Evolutionary conservation across 257 asterid species (phyloP), one percentile per base, ranked within the genome.

Genomic region (Cinchona pubescens): DNA sequence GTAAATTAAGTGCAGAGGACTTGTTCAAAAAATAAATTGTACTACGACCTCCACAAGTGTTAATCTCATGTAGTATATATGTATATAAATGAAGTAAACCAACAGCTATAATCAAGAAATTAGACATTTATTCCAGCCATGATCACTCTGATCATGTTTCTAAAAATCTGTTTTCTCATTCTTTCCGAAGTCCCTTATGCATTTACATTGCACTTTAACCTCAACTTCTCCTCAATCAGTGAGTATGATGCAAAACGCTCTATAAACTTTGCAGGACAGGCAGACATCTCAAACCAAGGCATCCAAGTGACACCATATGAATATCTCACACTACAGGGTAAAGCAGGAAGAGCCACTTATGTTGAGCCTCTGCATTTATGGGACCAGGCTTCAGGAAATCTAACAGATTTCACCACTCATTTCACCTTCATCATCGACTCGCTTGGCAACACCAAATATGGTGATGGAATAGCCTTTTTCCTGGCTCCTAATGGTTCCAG

Each of bases 271-370:
- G 19, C 53, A 8, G 85, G 78, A 21, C 71, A 45, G 2, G 85
- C 86, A 10, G 69, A 59, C 35, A 67, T 76, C 73, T 42, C 86
- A 11, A n/a, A 5, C 25, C 66, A 72, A 34, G 83, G 84, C 60
- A 79, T 86, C 35, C 85, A 78, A 45, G 60, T 86, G 65, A 86
- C 90, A 0, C 63, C 83, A 2, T 23, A 81, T 25, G 83, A 51
- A 71, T 25, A 51, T 51, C 1, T 5, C 6, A 10, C 45, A 5
- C 8, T 40, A 10, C 10, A 15, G 43, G 69, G n/a, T 37, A 60
- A 42, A 3, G 34, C 65, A 6, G 78, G 79, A 25, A 56, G 75
- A 56, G 79, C 79, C 32, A 73, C 79, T 0, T 73, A 60, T 55
- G 8, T 25, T 7, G 18, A 67, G 34, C 64, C 76, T 3, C 71